A percentile compares a stretch with the other conserved stretches of the same genome.
These are phyloP conservation scores for Angophora floribunda DNA, from an alignment of 345 rosid species.

Conservation along the genomic window DNA sequence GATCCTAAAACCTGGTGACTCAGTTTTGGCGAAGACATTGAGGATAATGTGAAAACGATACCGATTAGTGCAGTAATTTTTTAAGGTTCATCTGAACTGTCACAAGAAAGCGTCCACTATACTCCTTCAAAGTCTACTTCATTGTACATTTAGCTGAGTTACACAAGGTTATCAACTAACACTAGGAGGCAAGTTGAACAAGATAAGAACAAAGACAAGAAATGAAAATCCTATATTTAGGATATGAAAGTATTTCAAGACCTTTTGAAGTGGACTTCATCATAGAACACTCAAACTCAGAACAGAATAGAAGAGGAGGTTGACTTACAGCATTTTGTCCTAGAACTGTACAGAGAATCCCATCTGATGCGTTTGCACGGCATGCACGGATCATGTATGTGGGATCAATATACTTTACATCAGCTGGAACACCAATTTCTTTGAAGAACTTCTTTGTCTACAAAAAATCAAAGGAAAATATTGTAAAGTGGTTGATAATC, in stretches of 20 bases:
- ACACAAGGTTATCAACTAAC: background rate
- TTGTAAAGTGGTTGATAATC: background rate
- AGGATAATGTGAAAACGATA: background rate
- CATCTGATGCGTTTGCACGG: conserved; percentile 96
- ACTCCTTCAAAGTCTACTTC: background rate
- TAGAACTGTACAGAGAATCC: conserved; percentile 89
- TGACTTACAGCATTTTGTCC: conserved; percentile 95
- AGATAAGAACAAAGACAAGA: background rate
- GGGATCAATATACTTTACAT: conserved; percentile 95
- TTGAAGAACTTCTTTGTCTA: conserved; percentile 74
- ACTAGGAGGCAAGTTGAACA: background rate
- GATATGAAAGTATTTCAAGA: background rate
- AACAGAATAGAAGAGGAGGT: background rate
- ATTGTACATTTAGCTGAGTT: background rate
- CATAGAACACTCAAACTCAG: background rate
- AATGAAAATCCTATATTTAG: background rate
- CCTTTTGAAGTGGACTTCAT: background rate
- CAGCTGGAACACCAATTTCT: conserved; percentile 58
- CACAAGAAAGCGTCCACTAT: background rate
- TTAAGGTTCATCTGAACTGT: background rate
- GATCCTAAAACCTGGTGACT: background rate
- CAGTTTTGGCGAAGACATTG: background rate
- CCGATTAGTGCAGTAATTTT: background rate
- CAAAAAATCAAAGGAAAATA: background rate
- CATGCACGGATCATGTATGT: conserved; percentile 95